Conservation (phyloP, 2,329 filamentous ascomycete species). For the Fusarium tanahbumbuense region DNA sequence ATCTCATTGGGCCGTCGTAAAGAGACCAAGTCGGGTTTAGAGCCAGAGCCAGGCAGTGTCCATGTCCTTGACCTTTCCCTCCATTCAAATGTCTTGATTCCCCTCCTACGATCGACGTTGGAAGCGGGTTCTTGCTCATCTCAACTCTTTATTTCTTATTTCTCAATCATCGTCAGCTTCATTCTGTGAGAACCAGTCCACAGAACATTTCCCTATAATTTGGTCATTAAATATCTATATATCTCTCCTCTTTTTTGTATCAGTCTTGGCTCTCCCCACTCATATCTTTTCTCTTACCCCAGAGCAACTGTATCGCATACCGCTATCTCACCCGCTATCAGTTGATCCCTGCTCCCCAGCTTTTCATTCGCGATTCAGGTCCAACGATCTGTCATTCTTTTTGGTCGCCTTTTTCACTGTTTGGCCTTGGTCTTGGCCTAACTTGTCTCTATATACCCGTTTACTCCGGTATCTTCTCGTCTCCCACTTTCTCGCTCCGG, state of each 20-base stretch:
- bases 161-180: not conserved
- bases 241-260: not conserved
- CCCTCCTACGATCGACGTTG: constrained; percentile 29
- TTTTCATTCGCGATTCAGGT: constrained; percentile 40
- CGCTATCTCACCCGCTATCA: constrained; percentile 48
- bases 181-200: not conserved
- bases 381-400: constrained; percentile 34
- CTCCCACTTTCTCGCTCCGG: constrained; percentile 2
- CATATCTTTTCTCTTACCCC: constrained; percentile 46
- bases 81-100: constrained; percentile 18
- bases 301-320: constrained; percentile 45
- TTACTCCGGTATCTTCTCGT: constrained; percentile 19
- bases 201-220: not conserved
- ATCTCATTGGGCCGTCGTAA: constrained; percentile 16
- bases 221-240: not conserved
- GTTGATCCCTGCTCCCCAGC: constrained; percentile 35
- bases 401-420: constrained; percentile 21
- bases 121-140: constrained; percentile 19
- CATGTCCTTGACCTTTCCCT: not conserved
- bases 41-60: constrained; percentile 21
- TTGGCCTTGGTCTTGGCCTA: not conserved
- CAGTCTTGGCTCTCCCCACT: constrained; percentile 35
- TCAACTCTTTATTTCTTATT: constrained; percentile 8
- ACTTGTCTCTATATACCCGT: not conserved
- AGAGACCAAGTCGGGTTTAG: constrained; percentile 30